Evolutionary conservation across 768 basidiomycete genomes (phyloP), one percentile per base, ranked within the genome.

Genomic region (Mycena albidolilacea): DNA sequence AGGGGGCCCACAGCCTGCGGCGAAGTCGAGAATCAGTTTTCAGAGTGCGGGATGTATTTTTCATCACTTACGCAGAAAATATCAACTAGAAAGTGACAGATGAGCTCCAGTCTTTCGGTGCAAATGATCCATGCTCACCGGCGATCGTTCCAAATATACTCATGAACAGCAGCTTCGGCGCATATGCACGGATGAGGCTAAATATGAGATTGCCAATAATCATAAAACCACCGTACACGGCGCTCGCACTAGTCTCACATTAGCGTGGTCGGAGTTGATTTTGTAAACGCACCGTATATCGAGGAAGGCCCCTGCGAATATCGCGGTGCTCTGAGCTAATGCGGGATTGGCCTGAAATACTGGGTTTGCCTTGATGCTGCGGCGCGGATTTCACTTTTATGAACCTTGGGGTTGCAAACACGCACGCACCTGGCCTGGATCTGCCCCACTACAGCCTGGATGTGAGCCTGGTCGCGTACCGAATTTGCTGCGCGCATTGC

Each of bases 231-330:
- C 87, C 90, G 69, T 83, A 87, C 0, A 89, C 81, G 1, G 84
- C 81, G 0, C 85, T 85, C 1, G 87, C 83, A 10, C 86, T 87
- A 52, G 17, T 19, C 2, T 30, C 30, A 30, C 30, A 30, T 30
- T 30, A 30, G 30, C 15, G 21, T 15, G 17, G 17, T 14, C 19
- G 35, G 6, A 15, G 41, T 10, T 7, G 41, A 9, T 57, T 57
- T 5, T 37, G 15, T 1, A 38, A 14, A 43, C 41, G 39, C 54
- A 79, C 87, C 78, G 44, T 6, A 83, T 77, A 69, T 90, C 89
- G 21, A 90, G 81, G 77, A 90, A 91, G 0, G 77, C 78, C 0
- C 89, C 90, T 1, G 81, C 70, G 72, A 90, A 90, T 44, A 90
- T 83, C 38, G 83, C 85, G 2, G 73, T 69, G 58, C 81, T 80